Evolutionary conservation across 169 alveolate genomes (phyloP).

Genomic region (Theileria orientalis): DNA sequence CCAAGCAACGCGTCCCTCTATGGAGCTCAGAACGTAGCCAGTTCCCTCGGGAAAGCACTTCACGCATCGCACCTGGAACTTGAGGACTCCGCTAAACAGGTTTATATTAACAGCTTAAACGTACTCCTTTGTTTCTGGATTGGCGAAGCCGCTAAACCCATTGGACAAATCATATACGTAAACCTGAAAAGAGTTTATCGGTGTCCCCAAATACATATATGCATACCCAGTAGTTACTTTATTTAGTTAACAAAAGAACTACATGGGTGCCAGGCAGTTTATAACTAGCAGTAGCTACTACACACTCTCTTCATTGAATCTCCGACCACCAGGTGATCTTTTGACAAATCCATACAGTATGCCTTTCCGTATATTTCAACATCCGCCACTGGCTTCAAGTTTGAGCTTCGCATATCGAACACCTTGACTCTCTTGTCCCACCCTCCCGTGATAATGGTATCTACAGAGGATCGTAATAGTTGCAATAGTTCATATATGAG

Average conservation of each 20-base stretch:
- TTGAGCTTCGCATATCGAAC: conserved; percentile 38
- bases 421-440: conserved; percentile 62
- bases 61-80: conserved; percentile 83
- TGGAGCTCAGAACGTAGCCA: conserved; percentile 89
- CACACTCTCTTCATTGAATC: conserved; percentile 66
- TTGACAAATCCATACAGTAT: conserved; percentile 60
- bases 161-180: conserved; percentile 60
- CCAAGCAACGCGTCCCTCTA: conserved; percentile 92
- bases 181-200: conserved; percentile 11
- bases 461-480: conserved; percentile 1
- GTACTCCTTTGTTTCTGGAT: conserved; percentile 64
- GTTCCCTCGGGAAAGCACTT: conserved; percentile 86
- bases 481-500: background rate
- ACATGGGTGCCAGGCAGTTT: background rate
- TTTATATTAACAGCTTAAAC: background rate
- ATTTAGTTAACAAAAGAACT: background rate
- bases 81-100: conserved; percentile 67
- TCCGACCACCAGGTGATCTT: conserved; percentile 61
- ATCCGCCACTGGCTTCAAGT: conserved; percentile 42
- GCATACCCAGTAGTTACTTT: background rate
- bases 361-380: conserved; percentile 62
- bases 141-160: conserved; percentile 60
- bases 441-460: conserved; percentile 48
- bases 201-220: too few species aligned
- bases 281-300: background rate